Percentiles rank a stretch among this genome's conserved stretches.
Conservation (phyloP, 2,329 filamentous ascomycete genomes). For the Aureobasidium sp. region DNA sequence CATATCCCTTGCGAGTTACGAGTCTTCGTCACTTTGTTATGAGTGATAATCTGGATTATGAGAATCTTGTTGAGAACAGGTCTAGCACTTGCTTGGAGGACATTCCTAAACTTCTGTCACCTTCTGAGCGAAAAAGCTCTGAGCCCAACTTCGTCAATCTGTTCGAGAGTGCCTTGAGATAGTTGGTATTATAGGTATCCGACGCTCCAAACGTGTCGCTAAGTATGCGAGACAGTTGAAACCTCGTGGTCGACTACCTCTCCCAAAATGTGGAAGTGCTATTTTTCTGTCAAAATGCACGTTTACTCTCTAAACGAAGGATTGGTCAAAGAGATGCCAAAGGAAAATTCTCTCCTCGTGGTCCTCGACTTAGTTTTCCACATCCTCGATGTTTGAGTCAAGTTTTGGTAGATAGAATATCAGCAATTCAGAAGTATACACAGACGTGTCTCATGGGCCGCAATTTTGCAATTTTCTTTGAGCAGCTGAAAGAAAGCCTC, state of each 20-base stretch:
- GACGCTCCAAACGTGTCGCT: neutral
- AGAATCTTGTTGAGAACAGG: neutral
- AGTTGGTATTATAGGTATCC: neutral
- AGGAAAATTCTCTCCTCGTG: neutral
- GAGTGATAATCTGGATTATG: neutral
- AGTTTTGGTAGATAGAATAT: neutral
- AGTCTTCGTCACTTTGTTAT: neutral
- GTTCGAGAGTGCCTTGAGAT: neutral
- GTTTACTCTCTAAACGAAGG: neutral
- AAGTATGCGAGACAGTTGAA: neutral
- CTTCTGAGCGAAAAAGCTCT: neutral
- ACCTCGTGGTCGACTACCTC: neutral
- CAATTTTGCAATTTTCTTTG: neutral
- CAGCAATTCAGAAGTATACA: neutral
- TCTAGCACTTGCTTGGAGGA: neutral
- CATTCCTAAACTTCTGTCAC: neutral
- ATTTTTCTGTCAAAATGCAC: neutral
- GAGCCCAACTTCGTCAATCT: neutral
- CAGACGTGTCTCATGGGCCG: neutral
- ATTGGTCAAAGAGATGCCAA: neutral
- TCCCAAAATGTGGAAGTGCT: neutral
- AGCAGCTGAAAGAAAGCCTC: neutral
- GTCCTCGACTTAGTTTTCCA: neutral
- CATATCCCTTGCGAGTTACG: neutral
- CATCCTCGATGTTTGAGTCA: neutral